Percentiles rank a stretch among this genome's conserved stretches.
Evolutionary conservation across 768 basidiomycete genomes (phyloP).

Genomic region (Pisolithus orientalis): DNA sequence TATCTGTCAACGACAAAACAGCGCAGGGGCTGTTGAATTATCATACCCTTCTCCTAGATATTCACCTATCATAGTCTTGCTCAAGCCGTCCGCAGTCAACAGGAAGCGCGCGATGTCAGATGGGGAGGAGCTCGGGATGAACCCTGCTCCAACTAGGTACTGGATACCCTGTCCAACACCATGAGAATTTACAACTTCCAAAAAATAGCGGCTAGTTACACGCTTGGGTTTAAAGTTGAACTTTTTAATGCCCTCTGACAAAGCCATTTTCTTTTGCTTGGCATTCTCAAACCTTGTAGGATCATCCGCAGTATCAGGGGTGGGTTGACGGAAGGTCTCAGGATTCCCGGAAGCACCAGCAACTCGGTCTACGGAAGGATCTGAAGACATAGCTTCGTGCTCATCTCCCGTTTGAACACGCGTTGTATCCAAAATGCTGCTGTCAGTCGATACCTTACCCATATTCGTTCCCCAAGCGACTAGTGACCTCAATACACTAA

Average conservation of each 20-base stretch:
- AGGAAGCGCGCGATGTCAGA: slow-evolving; percentile 81
- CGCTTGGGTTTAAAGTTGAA: slow-evolving; percentile 99
- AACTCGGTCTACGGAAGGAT: slow-evolving; percentile 51
- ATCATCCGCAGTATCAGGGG: slow-evolving; percentile 83
- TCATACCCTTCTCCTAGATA: slow-evolving; percentile 91
- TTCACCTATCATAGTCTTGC: slow-evolving; percentile 95
- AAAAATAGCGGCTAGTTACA: slow-evolving; percentile 38
- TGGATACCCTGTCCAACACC: slow-evolving; percentile 62
- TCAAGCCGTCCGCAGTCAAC: slow-evolving; percentile 83
- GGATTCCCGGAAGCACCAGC: slow-evolving; percentile 40
- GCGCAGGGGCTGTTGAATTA: slow-evolving; percentile 20
- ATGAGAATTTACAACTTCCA: background rate
- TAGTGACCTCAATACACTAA: slow-evolving; percentile 80
- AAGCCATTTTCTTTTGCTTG: slow-evolving; percentile 91
- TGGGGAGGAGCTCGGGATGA: slow-evolving; percentile 69
- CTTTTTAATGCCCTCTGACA: slow-evolving; percentile 92
- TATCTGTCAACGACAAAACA: slow-evolving; percentile 4
- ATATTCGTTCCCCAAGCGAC: slow-evolving; percentile 81
- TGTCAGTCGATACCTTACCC: slow-evolving; percentile 27
- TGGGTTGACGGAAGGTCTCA: slow-evolving; percentile 58
- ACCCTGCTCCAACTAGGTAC: slow-evolving; percentile 83
- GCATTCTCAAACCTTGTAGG: slow-evolving; percentile 91
- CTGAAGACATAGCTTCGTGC: slow-evolving; percentile 49
- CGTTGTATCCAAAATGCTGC: slow-evolving; percentile 31
- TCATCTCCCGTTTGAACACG: slow-evolving; percentile 52